phyloP scores from a whole-genome alignment of 2,329 filamentous ascomycete species.

The Fusarium sp. region DNA sequence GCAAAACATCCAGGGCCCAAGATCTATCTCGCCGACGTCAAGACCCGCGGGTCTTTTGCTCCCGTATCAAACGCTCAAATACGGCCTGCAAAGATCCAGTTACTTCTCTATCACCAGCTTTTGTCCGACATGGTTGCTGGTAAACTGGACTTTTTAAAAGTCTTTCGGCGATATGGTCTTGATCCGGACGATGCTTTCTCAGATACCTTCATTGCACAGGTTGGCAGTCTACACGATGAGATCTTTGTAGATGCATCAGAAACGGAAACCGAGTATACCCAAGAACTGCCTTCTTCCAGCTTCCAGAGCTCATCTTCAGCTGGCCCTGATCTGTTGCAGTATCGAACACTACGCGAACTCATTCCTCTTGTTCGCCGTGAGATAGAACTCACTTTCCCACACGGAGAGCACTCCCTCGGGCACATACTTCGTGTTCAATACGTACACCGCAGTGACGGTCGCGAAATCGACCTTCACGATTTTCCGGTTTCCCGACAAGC shows the following conservation, averaged over 20 bases:
- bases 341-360: conserved; percentile 61
- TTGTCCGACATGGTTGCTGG: conserved; percentile 80
- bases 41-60: conserved; percentile 77
- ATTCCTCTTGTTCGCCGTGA: conserved; percentile 59
- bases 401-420: conserved; percentile 60
- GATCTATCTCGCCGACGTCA: conserved; percentile 87
- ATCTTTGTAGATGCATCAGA: conserved; percentile 65
- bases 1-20: conserved; percentile 38
- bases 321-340: conserved; percentile 55
- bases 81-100: conserved; percentile 82
- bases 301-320: conserved; percentile 35
- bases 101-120: conserved; percentile 89
- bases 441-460: conserved; percentile 62
- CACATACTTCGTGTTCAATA: conserved; percentile 66
- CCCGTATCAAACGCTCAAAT: conserved; percentile 75
- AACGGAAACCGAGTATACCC: conserved; percentile 32
- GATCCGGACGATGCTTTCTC: conserved; percentile 75
- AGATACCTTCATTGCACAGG: conserved; percentile 80
- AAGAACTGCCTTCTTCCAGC: conserved; percentile 26
- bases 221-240: conserved; percentile 75
- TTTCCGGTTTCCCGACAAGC: conserved; percentile 73
- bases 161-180: conserved; percentile 79
- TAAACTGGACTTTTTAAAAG: conserved; percentile 72
- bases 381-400: conserved; percentile 63
- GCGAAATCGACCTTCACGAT: conserved; percentile 64